Base-by-base conservation (phyloP, 1,284 basidiomycete species). In the Heterobasidion parviporum region DNA sequence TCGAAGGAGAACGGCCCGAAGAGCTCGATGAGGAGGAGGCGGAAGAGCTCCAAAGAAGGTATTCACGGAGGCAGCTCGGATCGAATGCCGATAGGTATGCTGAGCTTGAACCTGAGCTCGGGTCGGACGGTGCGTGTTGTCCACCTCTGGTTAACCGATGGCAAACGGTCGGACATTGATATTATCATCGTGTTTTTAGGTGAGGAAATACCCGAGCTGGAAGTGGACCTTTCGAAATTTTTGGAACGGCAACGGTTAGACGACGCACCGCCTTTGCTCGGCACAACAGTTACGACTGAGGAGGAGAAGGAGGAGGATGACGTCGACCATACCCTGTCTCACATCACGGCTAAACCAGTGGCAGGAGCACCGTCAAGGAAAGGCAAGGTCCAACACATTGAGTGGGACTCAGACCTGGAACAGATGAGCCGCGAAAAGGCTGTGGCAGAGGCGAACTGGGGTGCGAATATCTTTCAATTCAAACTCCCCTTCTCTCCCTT, bases 31-130 rank as follows among this genome's bases (percentile, higher is more conserved):
- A 70, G 50, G 77, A 78, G 54, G 76, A 74, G 43, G 73, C 72
- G 6, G 70, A 73, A 46, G 83, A 82, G 63, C 59, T 71, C 10
- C 70, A 70, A 14, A 66, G 65, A 47, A 83, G 78, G 63, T 89
- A 78, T 57, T 68, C 78, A 26, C 73, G 74, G 59, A 75, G 88
- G 51, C 70, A 81, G 53, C 71, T 90, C 12, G 81, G 74, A 9
- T 77, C 83, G 7, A 90, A 90, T 64, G 82, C 74, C 0, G 85
- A 89, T 72, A 75, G 87, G 55, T 90, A 89, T 64, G 75, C 65
- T 16, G 87, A 89, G 67, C 77, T 78, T 20, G 82, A 81, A 56
- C 79, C 80, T 1, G 80, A 84, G 60, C 68, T 87, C 38, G 81
- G 77, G 62, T 83, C 83, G 1, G 85, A 87, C 65, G 87, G 87